Evolutionary conservation across 108 stramenopile genomes (phyloP), one percentile per base, ranked within the genome.

Genomic region (Cyclotella sp.): DNA sequence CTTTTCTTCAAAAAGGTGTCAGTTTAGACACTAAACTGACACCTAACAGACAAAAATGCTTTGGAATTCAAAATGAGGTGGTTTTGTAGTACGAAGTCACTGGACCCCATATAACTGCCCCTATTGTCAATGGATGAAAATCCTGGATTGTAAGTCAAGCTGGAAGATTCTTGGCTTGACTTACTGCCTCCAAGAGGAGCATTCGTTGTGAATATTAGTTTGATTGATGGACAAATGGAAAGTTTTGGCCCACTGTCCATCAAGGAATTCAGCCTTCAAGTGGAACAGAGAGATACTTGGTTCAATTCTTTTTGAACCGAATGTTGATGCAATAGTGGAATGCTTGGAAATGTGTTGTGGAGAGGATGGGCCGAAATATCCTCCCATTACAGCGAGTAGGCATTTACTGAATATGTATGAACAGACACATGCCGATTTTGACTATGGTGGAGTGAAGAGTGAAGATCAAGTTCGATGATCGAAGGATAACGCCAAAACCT

Each of bases 161-260:
- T 60, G 29, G 8, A 22, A 42, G 81, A 68, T 9, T 12, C 64
- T 57, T 92, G 91, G 91, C 76, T 89, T 13, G 85, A 87, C 49
- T 88, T 90, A 9, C 89, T 89, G 0, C 88, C 85, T 29, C 40
- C 63, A 39, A 72, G 72, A 7, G 78, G 66, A 43, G 80, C 81
- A 18, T 92, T 91, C 73, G 88, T 95, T 12, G 88, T 95, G 13
- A 95, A 95, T 70, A 63, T 92, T 39, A 91, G 90, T 79, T 93
- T 53, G 84, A 93, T 73, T 43, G 87, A 62, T 95, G 94, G 94
- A 90, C 91, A 16, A 91, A 95, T 75, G 91, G 89, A 22, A 39
- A 70, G 16, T 95, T 76, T 65, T 52, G 66, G 18, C 84, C 86
- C 40, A 95, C 94, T 1, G 52, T 87, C 3, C 94, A 95, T 74